Evolutionary conservation across 2,329 filamentous ascomycete genomes (phyloP).

Genomic region (Curvularia eragrostidis): DNA sequence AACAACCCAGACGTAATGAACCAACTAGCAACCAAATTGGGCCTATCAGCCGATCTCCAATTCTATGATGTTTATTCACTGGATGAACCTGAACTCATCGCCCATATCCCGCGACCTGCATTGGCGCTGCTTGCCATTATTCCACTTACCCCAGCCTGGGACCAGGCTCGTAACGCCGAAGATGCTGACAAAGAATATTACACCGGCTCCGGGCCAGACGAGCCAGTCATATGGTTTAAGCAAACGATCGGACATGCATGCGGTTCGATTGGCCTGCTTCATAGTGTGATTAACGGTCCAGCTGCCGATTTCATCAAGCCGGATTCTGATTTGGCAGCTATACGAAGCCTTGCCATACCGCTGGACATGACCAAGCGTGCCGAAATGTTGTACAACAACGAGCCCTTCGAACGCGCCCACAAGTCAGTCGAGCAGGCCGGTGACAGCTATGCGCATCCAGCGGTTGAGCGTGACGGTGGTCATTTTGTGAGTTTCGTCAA

Average conservation of each 20-base stretch:
- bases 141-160: constrained; percentile 49
- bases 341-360: constrained; percentile 65
- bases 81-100: constrained; percentile 54
- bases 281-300: constrained; percentile 58
- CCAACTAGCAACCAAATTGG: constrained; percentile 54
- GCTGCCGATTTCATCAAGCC: constrained; percentile 50
- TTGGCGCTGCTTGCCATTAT: constrained; percentile 59
- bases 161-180: constrained; percentile 49
- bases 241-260: constrained; percentile 64
- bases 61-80: constrained; percentile 61
- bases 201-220: constrained; percentile 52
- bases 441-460: constrained; percentile 75
- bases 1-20: constrained; percentile 62
- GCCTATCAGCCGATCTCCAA: constrained; percentile 52
- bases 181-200: constrained; percentile 50
- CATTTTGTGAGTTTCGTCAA: constrained; percentile 95
- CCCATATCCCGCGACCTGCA: constrained; percentile 57
- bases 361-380: constrained; percentile 70
- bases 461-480: constrained; percentile 73
- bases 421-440: constrained; percentile 74
- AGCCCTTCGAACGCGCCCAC: constrained; percentile 76
- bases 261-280: constrained; percentile 61
- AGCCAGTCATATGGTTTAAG: constrained; percentile 62
- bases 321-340: constrained; percentile 50
- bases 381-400: constrained; percentile 73